Evolutionary conservation across 345 rosid genomes (phyloP).

Genomic region (Psidium friedrichsthalianum): DNA sequence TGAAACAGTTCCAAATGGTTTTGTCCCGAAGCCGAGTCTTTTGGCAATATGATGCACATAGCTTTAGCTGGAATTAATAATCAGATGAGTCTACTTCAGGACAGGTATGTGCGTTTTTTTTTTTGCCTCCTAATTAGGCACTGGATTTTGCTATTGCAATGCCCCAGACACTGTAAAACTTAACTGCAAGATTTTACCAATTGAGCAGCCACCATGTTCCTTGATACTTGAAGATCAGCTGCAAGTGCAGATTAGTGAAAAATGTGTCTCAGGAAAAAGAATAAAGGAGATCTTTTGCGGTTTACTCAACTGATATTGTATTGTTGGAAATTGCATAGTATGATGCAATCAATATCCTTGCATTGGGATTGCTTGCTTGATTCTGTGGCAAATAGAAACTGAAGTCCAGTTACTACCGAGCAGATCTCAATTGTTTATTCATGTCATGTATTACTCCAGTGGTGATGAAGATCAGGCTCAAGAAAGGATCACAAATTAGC

Average conservation of each 20-base stretch:
- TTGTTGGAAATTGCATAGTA: neutral
- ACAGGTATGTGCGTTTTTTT: conserved; percentile 43
- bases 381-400: neutral
- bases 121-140: neutral
- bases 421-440: neutral
- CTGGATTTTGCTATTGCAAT: neutral
- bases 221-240: neutral
- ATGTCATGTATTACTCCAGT: conserved; percentile 31
- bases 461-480: conserved; percentile 99
- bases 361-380: neutral
- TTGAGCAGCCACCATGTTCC: neutral
- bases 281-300: neutral
- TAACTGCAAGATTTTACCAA: neutral
- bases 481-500: conserved; percentile 87
- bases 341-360: neutral
- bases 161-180: neutral
- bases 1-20: conserved; percentile 28
- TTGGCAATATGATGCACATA: conserved; percentile 96
- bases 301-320: neutral
- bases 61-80: conserved; percentile 93
- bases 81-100: conserved; percentile 98
- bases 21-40: conserved; percentile 27
- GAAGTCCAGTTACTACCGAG: neutral
- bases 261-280: neutral
- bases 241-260: neutral